Percentiles rank a stretch among this genome's conserved stretches.
These are phyloP conservation scores for Penicillium soppii DNA, from an alignment of 495 filamentous ascomycete genomes.

Conservation along the genomic window DNA sequence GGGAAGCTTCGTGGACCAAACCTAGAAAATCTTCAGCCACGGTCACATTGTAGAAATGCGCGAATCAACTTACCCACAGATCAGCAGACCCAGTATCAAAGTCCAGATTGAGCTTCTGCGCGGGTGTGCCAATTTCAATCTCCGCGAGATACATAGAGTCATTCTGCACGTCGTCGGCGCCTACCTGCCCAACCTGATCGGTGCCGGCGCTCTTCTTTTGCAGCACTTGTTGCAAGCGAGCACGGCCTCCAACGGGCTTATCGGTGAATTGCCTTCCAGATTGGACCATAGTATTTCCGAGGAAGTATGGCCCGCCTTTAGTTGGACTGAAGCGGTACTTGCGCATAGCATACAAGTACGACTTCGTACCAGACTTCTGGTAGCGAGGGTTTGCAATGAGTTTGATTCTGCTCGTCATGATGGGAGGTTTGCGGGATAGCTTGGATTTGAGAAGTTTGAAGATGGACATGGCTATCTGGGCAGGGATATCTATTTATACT, in stretches of 20 bases:
- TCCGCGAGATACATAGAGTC: conserved; percentile 68
- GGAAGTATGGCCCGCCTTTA: conserved; percentile 64
- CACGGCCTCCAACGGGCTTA: conserved; percentile 46
- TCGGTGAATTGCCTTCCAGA: conserved; percentile 43
- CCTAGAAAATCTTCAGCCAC: conserved; percentile 34
- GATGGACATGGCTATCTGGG: conserved; percentile 7
- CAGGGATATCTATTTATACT: background rate
- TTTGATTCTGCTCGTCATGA: conserved; percentile 41
- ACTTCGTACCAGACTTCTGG: conserved; percentile 65
- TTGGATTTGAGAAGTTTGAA: conserved; percentile 17
- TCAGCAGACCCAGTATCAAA: conserved; percentile 79
- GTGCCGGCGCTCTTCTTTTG: conserved; percentile 47
- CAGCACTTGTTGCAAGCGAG: conserved; percentile 43
- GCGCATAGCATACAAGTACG: conserved; percentile 67
- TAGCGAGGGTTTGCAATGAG: conserved; percentile 63
- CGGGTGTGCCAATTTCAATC: conserved; percentile 66
- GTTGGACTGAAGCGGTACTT: conserved; percentile 73
- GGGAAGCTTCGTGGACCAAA: conserved; percentile 61
- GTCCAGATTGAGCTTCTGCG: conserved; percentile 64
- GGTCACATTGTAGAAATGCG: background rate
- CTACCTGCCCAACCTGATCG: conserved; percentile 54
- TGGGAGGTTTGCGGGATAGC: conserved; percentile 13
- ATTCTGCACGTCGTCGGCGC: conserved; percentile 72
- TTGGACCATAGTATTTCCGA: conserved; percentile 43
- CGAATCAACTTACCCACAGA: conserved; percentile 62